These are phyloP conservation scores for Chlamydomonas eustigma DNA, from an alignment of 139 green algal species.

Conservation along the genomic window DNA sequence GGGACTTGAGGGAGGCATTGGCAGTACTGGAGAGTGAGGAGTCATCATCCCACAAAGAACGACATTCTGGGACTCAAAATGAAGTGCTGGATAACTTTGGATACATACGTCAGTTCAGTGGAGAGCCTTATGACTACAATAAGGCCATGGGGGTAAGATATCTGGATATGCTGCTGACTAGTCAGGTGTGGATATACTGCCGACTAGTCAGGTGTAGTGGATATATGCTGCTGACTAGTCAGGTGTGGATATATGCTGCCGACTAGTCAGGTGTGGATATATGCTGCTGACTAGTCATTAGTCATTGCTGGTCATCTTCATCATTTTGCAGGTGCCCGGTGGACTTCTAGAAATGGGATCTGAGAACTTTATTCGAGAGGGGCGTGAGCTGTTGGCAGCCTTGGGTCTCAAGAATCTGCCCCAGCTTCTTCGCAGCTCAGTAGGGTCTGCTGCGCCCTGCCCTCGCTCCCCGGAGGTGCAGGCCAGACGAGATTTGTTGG, in stretches of 20 bases:
- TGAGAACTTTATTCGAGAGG: conserved; percentile 9
- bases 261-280: background rate
- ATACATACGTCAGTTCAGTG: conserved; percentile 1
- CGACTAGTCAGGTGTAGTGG: background rate
- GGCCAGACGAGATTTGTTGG: conserved; percentile 43
- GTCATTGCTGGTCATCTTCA: background rate
- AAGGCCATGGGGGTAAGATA: background rate
- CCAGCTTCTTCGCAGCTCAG: background rate
- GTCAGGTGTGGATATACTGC: background rate
- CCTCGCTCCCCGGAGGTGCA: too few relatives aligned
- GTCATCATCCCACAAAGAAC: too few relatives aligned
- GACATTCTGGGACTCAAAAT: too few relatives aligned
- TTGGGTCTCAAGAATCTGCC: background rate
- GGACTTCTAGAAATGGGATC: background rate
- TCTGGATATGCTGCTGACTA: background rate
- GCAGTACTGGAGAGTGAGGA: too few relatives aligned
- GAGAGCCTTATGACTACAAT: background rate
- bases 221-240: background rate
- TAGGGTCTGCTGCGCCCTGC: too few relatives aligned
- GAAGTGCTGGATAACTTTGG: conserved; percentile 7
- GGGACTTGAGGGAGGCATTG: background rate
- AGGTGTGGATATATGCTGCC: background rate
- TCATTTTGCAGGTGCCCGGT: background rate
- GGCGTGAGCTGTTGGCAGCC: background rate
- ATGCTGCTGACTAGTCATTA: background rate